A percentile compares a stretch with the other conserved stretches of the same genome.
phyloP scores from a whole-genome alignment of 352 stramenopile genomes.

The Peronospora destructor region DNA sequence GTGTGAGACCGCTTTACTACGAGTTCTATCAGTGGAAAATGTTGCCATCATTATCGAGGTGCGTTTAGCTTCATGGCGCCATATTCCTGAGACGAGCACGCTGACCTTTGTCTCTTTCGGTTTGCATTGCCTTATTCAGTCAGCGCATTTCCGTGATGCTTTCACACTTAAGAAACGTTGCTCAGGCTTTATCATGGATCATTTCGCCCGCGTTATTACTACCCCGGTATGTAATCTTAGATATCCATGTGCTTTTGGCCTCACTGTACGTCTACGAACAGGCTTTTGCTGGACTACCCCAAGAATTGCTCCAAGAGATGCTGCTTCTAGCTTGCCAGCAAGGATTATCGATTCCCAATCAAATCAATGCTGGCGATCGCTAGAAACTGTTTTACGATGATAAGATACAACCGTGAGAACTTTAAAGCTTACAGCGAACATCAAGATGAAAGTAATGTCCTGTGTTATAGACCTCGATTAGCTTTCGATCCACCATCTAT shows the following conservation, averaged over 20 bases:
- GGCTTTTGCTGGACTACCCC: conserved; percentile 56
- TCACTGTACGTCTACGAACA: conserved; percentile 8
- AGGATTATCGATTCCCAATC: conserved; percentile 64
- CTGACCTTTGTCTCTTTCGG: not conserved
- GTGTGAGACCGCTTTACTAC: conserved; percentile 68
- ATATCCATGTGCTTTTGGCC: not conserved
- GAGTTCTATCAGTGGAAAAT: conserved; percentile 68
- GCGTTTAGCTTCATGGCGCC: not conserved
- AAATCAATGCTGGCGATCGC: conserved; percentile 22
- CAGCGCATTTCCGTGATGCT: conserved; percentile 60
- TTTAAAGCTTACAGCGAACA: not conserved
- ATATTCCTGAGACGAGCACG: not conserved
- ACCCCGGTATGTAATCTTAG: conserved; percentile 34
- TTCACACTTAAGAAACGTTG: conserved; percentile 76
- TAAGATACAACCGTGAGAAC: not conserved
- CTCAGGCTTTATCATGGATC: conserved; percentile 74
- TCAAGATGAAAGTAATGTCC: no score
- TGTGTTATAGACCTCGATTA: not conserved
- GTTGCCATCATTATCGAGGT: conserved; percentile 69
- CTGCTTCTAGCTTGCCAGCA: conserved; percentile 53
- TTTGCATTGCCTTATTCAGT: conserved; percentile 24
- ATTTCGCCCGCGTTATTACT: conserved; percentile 68
- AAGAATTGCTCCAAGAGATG: conserved; percentile 66
- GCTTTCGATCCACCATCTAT: conserved; percentile 3
- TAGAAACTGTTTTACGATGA: conserved; percentile 5